Evolutionary conservation across 441 rosid species (phyloP).

Genomic region (Adansonia gregorii): DNA sequence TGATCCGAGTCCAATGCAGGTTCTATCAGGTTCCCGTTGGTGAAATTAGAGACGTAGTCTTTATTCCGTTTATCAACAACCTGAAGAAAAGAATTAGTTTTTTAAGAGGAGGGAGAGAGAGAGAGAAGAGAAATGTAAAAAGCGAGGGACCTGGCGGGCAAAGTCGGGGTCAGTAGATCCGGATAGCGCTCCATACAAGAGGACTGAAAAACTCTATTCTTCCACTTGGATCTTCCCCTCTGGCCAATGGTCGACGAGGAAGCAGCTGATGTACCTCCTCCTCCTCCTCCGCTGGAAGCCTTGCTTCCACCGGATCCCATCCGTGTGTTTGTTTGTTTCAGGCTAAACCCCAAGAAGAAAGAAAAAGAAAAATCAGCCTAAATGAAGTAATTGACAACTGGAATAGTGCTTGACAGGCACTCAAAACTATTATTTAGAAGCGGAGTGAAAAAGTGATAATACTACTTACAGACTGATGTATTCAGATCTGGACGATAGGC

Average conservation of each 20-base stretch:
- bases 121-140: background rate
- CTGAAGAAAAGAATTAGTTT: background rate
- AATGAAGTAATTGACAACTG: background rate
- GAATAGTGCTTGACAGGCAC: conserved; percentile 24
- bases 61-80: conserved; percentile 30
- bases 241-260: conserved; percentile 33
- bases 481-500: conserved; percentile 22
- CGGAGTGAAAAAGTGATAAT: conserved; percentile 22
- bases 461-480: background rate
- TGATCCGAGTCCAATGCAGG: conserved; percentile 36
- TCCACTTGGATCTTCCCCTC: conserved; percentile 56
- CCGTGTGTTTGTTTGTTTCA: conserved; percentile 20
- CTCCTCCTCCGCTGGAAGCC: conserved; percentile 34
- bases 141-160: conserved; percentile 43
- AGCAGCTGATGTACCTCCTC: conserved; percentile 24
- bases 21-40: conserved; percentile 34
- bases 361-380: background rate
- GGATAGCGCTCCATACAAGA: conserved; percentile 69
- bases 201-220: conserved; percentile 62
- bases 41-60: conserved; percentile 30
- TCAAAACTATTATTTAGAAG: conserved; percentile 23
- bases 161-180: conserved; percentile 52
- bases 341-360: background rate
- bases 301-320: conserved; percentile 96
- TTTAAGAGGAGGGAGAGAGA: background rate